phyloP scores from a whole-genome alignment of 768 basidiomycete species.

The Termitomyces sp. region DNA sequence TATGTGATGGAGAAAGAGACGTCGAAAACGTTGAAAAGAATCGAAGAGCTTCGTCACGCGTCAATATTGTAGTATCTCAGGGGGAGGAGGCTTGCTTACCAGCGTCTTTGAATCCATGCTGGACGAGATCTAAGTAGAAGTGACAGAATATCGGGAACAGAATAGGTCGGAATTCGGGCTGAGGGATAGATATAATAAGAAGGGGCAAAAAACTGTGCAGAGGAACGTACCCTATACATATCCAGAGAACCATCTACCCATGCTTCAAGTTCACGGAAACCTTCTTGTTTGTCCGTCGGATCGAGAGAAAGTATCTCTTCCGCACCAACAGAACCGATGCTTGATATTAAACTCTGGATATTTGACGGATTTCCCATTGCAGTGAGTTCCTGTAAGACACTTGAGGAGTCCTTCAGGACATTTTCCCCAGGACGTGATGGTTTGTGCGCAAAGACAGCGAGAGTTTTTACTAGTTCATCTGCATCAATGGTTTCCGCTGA shows the following conservation, averaged over 20 bases:
- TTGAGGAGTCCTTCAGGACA: constrained; percentile 58
- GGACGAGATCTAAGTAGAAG: constrained; percentile 92
- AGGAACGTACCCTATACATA: constrained; percentile 68
- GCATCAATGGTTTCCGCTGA: constrained; percentile 34
- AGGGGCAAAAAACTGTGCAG: constrained; percentile 16
- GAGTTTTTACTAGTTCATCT: constrained; percentile 49
- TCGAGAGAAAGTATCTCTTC: constrained; percentile 79
- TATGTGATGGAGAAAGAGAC: constrained; percentile 62
- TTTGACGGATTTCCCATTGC: constrained; percentile 65
- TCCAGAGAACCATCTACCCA: constrained; percentile 91
- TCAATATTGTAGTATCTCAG: constrained; percentile 8
- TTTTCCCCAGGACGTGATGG: constrained; percentile 65
- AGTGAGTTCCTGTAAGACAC: constrained; percentile 61
- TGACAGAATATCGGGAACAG: constrained; percentile 96
- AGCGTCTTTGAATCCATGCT: constrained; percentile 85
- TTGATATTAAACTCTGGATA: constrained; percentile 72
- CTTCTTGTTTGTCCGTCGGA: constrained; percentile 81
- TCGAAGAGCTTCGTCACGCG: constrained; percentile 47
- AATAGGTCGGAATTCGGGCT: constrained; percentile 93
- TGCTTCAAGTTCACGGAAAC: constrained; percentile 77
- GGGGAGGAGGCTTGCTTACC: constrained; percentile 48
- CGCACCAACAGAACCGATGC: constrained; percentile 72
- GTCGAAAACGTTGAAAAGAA: constrained; percentile 72
- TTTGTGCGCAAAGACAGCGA: constrained; percentile 67
- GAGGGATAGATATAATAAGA: neutral